Conservation (phyloP, 371 early-diverging fungal genomes). For the Mortierella sp. region DNA sequence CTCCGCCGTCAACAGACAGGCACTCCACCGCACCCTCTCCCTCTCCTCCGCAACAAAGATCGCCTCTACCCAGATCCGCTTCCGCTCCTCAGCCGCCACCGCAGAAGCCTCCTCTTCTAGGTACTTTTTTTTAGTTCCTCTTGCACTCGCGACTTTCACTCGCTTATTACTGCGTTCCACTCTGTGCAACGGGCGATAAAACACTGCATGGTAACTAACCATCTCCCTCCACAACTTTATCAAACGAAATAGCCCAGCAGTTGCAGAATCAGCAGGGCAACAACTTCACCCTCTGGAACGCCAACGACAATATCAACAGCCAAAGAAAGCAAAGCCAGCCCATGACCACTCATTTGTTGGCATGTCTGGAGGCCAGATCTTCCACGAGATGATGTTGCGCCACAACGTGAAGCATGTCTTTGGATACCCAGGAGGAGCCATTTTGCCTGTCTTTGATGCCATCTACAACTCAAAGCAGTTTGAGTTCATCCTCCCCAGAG, state of each 20-base stretch:
- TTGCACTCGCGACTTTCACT: neutral
- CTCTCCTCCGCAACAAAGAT: slow-evolving; percentile 41
- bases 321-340: slow-evolving; percentile 30
- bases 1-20: slow-evolving; percentile 36
- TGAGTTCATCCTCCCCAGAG: slow-evolving; percentile 94
- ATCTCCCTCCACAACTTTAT: neutral
- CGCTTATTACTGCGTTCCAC: neutral
- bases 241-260: slow-evolving; percentile 24
- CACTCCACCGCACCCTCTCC: slow-evolving; percentile 16
- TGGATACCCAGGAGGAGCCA: slow-evolving; percentile 98
- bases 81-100: slow-evolving; percentile 48
- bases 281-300: slow-evolving; percentile 39
- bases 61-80: slow-evolving; percentile 38
- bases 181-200: neutral
- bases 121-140: slow-evolving; percentile 17
- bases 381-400: slow-evolving; percentile 98
- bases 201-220: neutral
- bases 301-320: slow-evolving; percentile 24
- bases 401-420: slow-evolving; percentile 94
- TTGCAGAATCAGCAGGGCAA: slow-evolving; percentile 38
- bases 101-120: slow-evolving; percentile 34
- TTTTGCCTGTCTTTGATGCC: slow-evolving; percentile 97
- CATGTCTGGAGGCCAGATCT: slow-evolving; percentile 97
- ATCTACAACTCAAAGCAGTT: slow-evolving; percentile 96
- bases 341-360: slow-evolving; percentile 89